Conservation (phyloP, 1,284 basidiomycete species). For the Blastosporella zonata region DNA sequence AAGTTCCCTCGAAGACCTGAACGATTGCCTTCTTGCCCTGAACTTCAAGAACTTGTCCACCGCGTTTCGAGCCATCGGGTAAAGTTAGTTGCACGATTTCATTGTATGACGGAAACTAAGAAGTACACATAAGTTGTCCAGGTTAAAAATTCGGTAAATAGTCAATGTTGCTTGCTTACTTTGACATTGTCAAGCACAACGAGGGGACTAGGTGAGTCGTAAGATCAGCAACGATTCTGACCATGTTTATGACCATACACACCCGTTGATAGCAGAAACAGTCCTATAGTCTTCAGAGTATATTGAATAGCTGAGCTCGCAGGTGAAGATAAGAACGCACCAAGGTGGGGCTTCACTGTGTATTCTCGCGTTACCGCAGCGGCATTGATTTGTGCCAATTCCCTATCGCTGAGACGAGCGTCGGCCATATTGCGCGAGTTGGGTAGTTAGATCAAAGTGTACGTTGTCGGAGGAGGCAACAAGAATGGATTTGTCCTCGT, state of each 20-base stretch:
- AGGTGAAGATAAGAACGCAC: conserved; percentile 43
- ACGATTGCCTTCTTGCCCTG: conserved; percentile 99
- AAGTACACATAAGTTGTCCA: conserved; percentile 9
- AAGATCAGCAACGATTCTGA: conserved; percentile 14
- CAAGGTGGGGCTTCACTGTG: conserved; percentile 86
- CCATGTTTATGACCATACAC: conserved; percentile 27
- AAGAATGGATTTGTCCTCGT: conserved; percentile 1
- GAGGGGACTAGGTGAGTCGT: conserved; percentile 60
- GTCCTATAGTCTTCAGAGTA: conserved; percentile 82
- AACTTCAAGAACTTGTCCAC: conserved; percentile 98
- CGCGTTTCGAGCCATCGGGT: conserved; percentile 93
- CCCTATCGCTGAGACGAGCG: conserved; percentile 67
- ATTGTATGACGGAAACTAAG: conserved; percentile 97
- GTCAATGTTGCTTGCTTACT: conserved; percentile 40
- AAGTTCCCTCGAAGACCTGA: conserved; percentile 98
- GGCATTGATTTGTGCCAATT: conserved; percentile 82
- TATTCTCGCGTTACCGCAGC: conserved; percentile 85
- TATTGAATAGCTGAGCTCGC: conserved; percentile 16
- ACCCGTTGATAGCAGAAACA: conserved; percentile 97
- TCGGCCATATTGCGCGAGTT: conserved; percentile 42
- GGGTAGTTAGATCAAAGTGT: conserved; percentile 7
- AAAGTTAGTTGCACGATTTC: conserved; percentile 97
- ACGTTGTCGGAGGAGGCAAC: conserved; percentile 3
- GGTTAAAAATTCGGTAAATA: neutral
- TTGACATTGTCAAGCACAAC: conserved; percentile 99